Evolutionary conservation across 805 yeast genomes (phyloP).

Genomic region (Myxozyma neotropica): DNA sequence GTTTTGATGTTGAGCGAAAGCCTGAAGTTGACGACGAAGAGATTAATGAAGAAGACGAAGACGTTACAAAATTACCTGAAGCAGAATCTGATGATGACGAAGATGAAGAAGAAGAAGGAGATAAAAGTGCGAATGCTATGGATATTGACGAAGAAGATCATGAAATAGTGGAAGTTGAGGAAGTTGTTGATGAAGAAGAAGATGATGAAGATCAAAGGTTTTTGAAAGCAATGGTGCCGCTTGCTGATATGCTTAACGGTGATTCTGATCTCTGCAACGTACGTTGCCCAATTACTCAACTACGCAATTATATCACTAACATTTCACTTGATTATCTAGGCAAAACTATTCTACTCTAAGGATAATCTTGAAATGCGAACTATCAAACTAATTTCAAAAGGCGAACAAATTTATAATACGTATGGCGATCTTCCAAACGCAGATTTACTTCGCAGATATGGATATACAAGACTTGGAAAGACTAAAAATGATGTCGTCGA

Average conservation of each 20-base stretch:
- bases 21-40: slow-evolving; percentile 40
- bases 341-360: slow-evolving; percentile 36
- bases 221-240: slow-evolving; percentile 84
- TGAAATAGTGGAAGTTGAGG: slow-evolving; percentile 32
- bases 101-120: slow-evolving; percentile 40
- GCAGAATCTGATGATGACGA: slow-evolving; percentile 30
- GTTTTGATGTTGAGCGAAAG: slow-evolving; percentile 71
- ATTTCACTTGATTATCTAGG: slow-evolving; percentile 38
- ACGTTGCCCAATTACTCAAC: slow-evolving; percentile 39
- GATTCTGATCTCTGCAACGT: slow-evolving; percentile 81
- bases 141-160: slow-evolving; percentile 26
- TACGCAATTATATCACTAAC: neutral
- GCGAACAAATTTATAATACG: slow-evolving; percentile 81
- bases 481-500: slow-evolving; percentile 72
- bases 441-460: slow-evolving; percentile 88
- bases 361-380: slow-evolving; percentile 69
- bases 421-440: slow-evolving; percentile 90
- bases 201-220: slow-evolving; percentile 42
- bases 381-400: slow-evolving; percentile 57
- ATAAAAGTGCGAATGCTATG: slow-evolving; percentile 10
- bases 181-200: slow-evolving; percentile 29
- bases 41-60: slow-evolving; percentile 44
- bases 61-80: slow-evolving; percentile 20
- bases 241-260: slow-evolving; percentile 89
- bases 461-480: slow-evolving; percentile 62